Percentiles rank a stretch among this genome's conserved stretches.
Conservation (phyloP, 139 green algal species). For the Chlorella sp. region DNA sequence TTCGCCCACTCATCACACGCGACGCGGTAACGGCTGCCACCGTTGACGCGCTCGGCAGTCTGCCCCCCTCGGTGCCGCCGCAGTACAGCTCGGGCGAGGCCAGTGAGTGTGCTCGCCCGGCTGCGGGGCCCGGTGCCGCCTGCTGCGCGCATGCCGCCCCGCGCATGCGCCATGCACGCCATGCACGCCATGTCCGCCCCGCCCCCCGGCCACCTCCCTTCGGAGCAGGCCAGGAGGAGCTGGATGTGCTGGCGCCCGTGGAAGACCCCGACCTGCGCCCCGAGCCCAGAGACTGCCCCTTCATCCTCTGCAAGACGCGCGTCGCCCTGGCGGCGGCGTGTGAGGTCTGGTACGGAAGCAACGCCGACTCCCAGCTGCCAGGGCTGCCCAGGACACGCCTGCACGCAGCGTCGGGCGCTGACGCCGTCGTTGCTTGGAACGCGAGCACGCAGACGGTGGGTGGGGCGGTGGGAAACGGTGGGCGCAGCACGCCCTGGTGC, state of each 20-base stretch:
- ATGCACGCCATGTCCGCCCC: neutral
- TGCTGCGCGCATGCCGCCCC: neutral
- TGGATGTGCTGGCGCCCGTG: neutral
- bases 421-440: slow-evolving; percentile 27
- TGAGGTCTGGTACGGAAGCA: neutral
- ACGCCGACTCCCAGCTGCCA: neutral
- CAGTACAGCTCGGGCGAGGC: neutral
- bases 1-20: neutral
- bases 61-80: neutral
- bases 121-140: neutral
- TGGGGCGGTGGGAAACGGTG: no score
- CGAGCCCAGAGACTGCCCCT: slow-evolving; percentile 20
- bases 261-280: neutral
- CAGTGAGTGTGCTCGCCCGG: neutral
- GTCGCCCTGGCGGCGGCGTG: neutral
- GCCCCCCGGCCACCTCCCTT: neutral
- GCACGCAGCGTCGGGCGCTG: neutral
- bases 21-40: neutral
- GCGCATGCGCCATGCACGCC: neutral
- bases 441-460: neutral
- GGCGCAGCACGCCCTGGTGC: no score
- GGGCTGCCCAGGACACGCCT: slow-evolving; percentile 2
- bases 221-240: neutral
- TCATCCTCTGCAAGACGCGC: slow-evolving; percentile 28
- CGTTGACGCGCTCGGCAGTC: slow-evolving; percentile 5